Base-by-base conservation (phyloP, 1,139 yeast genomes). In the Yamadazyma kanchanaburiensis region DNA sequence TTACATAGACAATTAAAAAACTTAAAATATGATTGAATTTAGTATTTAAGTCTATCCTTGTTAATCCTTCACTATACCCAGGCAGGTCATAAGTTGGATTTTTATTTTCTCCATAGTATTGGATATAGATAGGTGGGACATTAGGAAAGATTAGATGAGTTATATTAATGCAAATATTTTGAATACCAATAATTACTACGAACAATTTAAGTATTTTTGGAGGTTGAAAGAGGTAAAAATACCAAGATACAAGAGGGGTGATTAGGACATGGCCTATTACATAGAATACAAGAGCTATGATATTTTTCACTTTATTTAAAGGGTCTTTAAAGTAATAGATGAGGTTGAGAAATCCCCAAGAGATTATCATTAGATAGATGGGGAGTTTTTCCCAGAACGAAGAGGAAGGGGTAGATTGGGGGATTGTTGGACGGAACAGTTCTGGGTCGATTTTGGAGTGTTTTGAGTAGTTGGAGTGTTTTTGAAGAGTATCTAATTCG, bases 101-200 rank as follows among this genome's bases (percentile, higher is more conserved):
- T 26, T 70, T 64, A 37, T 74, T 67, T 21, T 70, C 67, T 3
- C 83, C 82, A 45, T 79, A 64, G 44, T 75, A 40, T 45, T 75
- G 80, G 28, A 77, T 71, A 48, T 77, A 80, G 83, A 86, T 78
- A 4, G 87, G 87, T 2, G 86, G 81, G 0, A 85, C 83, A 46
- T 75, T 77, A 11, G 87, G 86, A 45, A 78, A 62, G 10, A 67
- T 34, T 27, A 80, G 53, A 49, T 80, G 86, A 5, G 84, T 78
- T 23, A 68, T 29, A 1, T 78, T 80, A 9, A 84, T 84, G 3
- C 64, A 53, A 6, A 77, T 66, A 44, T 79, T 80, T 49, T 78
- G 85, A 13, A 64, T 32, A 2, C 87, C 86, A 22, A 80, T 45
- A 1, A 76, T 69, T 20, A 70, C 45, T 1, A 75, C 60, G 42